These are phyloP conservation scores for Neurospora intermedia DNA, from an alignment of 495 filamentous ascomycete genomes.

Conservation along the genomic window DNA sequence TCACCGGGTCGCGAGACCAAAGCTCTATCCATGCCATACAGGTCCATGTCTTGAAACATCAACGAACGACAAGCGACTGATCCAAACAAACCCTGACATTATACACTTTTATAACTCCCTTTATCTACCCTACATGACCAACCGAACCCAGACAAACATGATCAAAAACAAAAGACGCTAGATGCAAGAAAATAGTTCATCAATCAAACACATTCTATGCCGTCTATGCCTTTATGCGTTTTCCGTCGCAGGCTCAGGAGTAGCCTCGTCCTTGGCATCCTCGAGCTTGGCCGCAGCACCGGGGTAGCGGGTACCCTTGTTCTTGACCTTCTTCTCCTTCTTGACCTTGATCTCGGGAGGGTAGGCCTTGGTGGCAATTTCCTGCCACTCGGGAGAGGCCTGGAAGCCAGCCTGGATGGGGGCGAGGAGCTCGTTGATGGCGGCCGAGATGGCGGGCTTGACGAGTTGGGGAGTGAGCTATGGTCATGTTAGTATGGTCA, in stretches of 20 bases:
- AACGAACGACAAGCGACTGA: too few relatives aligned
- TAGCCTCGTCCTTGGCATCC: background rate
- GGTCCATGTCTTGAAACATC: too few relatives aligned
- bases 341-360: constrained; percentile 49
- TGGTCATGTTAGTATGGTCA: constrained; percentile 9
- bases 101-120: background rate
- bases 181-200: background rate
- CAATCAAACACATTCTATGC: background rate
- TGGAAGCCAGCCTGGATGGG: constrained; percentile 67
- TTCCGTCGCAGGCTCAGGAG: background rate
- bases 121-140: background rate
- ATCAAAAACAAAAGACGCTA: background rate
- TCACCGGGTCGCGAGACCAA: background rate
- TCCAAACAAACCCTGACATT: background rate
- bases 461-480: constrained; percentile 77
- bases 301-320: constrained; percentile 58
- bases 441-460: constrained; percentile 64
- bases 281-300: constrained; percentile 4
- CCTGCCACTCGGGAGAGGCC: constrained; percentile 67
- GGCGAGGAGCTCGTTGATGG: constrained; percentile 57
- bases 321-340: constrained; percentile 64
- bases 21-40: too few relatives aligned
- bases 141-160: background rate
- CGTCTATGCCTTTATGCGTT: background rate
- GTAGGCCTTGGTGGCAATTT: constrained; percentile 71